Evolutionary conservation across 2,329 filamentous ascomycete species (phyloP).

Genomic region (Talaromyces verruculosus): DNA sequence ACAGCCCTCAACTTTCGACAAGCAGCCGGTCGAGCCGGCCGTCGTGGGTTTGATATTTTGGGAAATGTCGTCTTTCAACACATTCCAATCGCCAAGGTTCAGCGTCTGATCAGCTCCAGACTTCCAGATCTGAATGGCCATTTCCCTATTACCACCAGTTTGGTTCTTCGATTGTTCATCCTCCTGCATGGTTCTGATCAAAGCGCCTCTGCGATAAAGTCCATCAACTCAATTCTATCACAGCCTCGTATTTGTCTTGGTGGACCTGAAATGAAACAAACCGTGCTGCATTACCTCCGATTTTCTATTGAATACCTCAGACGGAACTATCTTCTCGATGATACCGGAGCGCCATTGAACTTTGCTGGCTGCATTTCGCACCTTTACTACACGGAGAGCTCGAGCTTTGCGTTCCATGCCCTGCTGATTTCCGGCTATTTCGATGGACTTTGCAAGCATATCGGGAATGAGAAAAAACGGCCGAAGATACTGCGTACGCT

Average conservation of each 20-base stretch:
- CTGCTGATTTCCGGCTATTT: slow-evolving; percentile 72
- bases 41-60: slow-evolving; percentile 75
- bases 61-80: slow-evolving; percentile 77
- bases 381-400: slow-evolving; percentile 74
- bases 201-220: slow-evolving; percentile 60
- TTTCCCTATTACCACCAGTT: slow-evolving; percentile 72
- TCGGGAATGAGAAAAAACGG: slow-evolving; percentile 45
- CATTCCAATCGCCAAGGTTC: slow-evolving; percentile 60
- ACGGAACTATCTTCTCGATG: slow-evolving; percentile 64
- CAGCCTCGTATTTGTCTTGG: slow-evolving; percentile 70
- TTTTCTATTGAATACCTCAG: slow-evolving; percentile 80
- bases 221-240: slow-evolving; percentile 66
- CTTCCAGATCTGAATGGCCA: slow-evolving; percentile 74
- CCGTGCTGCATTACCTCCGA: slow-evolving; percentile 71
- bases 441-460: slow-evolving; percentile 59
- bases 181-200: slow-evolving; percentile 66
- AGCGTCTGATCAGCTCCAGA: slow-evolving; percentile 69
- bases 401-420: slow-evolving; percentile 73
- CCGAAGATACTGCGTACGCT: slow-evolving; percentile 58
- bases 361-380: slow-evolving; percentile 70
- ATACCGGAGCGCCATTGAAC: slow-evolving; percentile 64
- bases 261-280: slow-evolving; percentile 64
- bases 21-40: slow-evolving; percentile 72
- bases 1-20: slow-evolving; percentile 76
- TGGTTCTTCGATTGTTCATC: slow-evolving; percentile 68